These are phyloP conservation scores for Daldinia vernicosa DNA, from an alignment of 495 filamentous ascomycete genomes.

Conservation along the genomic window DNA sequence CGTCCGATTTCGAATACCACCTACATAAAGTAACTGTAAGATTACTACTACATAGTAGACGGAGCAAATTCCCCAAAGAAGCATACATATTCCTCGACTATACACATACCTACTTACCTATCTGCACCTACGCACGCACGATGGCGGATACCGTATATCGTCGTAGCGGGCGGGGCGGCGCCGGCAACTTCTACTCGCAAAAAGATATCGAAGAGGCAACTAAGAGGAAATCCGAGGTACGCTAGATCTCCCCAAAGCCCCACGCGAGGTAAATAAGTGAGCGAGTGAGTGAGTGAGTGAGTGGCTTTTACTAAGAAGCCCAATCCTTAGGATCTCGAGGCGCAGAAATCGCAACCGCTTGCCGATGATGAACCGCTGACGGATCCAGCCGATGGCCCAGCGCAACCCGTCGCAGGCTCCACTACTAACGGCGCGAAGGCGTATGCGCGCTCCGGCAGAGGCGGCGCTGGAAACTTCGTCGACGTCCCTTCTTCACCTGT, in stretches of 20 bases:
- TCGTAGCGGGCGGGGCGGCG: constrained; percentile 64
- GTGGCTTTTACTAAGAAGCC: neutral
- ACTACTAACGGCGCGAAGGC: constrained; percentile 29
- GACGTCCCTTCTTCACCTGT: constrained; percentile 38
- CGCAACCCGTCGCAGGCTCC: constrained; percentile 9
- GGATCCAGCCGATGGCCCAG: constrained; percentile 22
- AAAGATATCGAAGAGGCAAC: constrained; percentile 60
- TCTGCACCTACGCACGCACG: neutral
- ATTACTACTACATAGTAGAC: neutral
- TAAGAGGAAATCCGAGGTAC: constrained; percentile 43
- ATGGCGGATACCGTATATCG: constrained; percentile 42
- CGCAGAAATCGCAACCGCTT: constrained; percentile 45
- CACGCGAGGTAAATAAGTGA: too few species aligned
- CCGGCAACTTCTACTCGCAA: constrained; percentile 68
- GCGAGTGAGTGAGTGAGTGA: neutral
- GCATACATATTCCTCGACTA: neutral
- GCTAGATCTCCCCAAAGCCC: constrained; percentile 7
- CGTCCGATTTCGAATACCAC: neutral
- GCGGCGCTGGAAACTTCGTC: constrained; percentile 69
- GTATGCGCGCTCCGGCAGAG: constrained; percentile 65
- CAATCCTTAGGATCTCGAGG: constrained; percentile 54
- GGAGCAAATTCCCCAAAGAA: neutral
- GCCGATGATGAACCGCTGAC: constrained; percentile 30
- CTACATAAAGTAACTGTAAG: neutral
- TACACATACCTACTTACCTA: neutral